Evolutionary conservation across 2,329 filamentous ascomycete genomes (phyloP).

Genomic region (Pyricularia sp.): DNA sequence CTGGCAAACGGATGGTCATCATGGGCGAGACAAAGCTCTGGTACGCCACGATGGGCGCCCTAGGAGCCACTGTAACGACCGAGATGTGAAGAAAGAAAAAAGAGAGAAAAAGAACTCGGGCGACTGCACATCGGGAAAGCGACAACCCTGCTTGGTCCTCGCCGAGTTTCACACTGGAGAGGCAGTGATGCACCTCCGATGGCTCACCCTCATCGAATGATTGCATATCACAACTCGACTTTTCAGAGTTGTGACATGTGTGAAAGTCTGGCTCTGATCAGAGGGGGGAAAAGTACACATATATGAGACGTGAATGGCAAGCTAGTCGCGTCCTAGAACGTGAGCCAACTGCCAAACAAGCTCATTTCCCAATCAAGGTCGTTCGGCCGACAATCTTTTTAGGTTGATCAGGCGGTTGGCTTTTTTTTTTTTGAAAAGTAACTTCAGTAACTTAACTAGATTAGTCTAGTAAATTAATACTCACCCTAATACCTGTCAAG

Average conservation of each 20-base stretch:
- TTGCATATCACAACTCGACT: not conserved
- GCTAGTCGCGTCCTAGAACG: not conserved
- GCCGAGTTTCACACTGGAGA: too few species aligned
- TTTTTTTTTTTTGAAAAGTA: not conserved
- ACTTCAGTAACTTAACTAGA: not conserved
- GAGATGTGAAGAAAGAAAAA: too few species aligned
- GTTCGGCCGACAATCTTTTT: not conserved
- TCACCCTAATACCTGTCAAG: not conserved
- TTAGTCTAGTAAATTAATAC: not conserved
- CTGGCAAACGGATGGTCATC: conserved; percentile 29
- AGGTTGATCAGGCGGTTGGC: not conserved
- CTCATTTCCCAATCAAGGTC: not conserved
- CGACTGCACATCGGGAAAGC: not conserved
- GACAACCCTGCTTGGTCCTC: too few species aligned
- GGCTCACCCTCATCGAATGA: not conserved
- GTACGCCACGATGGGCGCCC: conserved; percentile 23
- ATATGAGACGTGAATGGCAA: too few species aligned
- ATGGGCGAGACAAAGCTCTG: conserved; percentile 30
- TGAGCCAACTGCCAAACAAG: not conserved
- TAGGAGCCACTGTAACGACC: conserved; percentile 11
- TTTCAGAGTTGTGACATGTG: not conserved
- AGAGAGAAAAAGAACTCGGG: conserved; percentile 23
- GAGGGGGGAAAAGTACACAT: too few species aligned
- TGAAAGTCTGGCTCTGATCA: too few species aligned
- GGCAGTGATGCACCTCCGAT: not conserved